Evolutionary conservation across 495 filamentous ascomycete species (phyloP).

Genomic region (Annulohypoxylon stygium): DNA sequence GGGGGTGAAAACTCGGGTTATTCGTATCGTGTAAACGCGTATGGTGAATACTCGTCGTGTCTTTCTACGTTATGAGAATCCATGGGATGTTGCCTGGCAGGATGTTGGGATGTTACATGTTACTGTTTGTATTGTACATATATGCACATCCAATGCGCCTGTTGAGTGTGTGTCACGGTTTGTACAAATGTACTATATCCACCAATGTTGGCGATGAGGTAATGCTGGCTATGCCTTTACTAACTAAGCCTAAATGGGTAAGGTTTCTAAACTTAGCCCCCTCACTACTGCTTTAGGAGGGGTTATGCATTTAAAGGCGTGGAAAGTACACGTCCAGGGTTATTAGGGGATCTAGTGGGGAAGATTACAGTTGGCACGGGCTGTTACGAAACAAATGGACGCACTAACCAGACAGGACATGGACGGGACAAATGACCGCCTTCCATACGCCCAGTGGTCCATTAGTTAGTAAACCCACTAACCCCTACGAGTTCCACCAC

Average conservation of each 20-base stretch:
- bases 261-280: slow-evolving; percentile 22
- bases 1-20: slow-evolving; percentile 6
- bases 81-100: neutral
- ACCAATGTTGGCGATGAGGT: slow-evolving; percentile 6
- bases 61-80: neutral
- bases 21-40: slow-evolving; percentile 2
- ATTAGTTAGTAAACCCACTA: neutral
- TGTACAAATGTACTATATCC: neutral
- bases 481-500: slow-evolving; percentile 26
- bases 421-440: neutral
- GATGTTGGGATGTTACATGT: neutral
- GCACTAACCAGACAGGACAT: neutral
- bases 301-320: neutral
- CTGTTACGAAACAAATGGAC: slow-evolving; percentile 40
- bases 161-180: neutral
- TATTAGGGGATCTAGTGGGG: slow-evolving; percentile 41
- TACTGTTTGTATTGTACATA: neutral
- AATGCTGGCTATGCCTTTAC: slow-evolving; percentile 14
- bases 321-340: neutral
- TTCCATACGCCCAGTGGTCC: neutral
- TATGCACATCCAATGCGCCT: neutral
- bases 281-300: slow-evolving; percentile 9
- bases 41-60: neutral
- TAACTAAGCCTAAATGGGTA: slow-evolving; percentile 16
- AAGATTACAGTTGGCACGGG: slow-evolving; percentile 44